Evolutionary conservation across 179 eudicot species (phyloP), one percentile per base, ranked within the genome.

Genomic region (Heliamphora pulchella): DNA sequence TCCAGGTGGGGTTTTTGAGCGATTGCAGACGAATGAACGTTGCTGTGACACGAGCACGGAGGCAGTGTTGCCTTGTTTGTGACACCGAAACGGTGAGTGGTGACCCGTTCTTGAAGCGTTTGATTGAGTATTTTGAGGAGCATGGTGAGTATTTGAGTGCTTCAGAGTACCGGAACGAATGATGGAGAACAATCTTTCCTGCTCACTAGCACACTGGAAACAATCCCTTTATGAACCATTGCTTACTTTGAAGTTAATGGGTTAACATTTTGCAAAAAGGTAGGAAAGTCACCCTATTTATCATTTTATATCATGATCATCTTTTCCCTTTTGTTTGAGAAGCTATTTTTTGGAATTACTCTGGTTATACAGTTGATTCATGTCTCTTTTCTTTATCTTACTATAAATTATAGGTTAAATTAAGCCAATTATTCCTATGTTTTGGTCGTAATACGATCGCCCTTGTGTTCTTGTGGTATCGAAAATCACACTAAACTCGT

Each of bases 21-120:
- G 99, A 96, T 77, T 93, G 85, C 48, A 91, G 99, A 86, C 88
- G 99, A 82, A 96, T 92, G 99, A 96, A 96, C 81, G 98, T 96
- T 82, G 99, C 98, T 39, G 98, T 96, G 84, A 96, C 99, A 72
- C 94, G 98, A 75, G 96, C 99, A 77, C 91, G 99, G 85, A 88
- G 99, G 82, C 99, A 94, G 63, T 96, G 99, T 74, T 94, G 97
- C 76, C 85, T 96, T 82, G 83, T 96, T 65, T 96, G 99, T 61
- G 96, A 96, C 89, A 90, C 96, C 5, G 99, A 96, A 88, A 96
- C 99, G 44, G 99, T 96, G 77, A 94, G 84, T 44, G 84, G 89
- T 76, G 98, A 96, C 84, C 89, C 79, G 55, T 96, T 96, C 86
- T 85, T 96, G 88, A 96, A 94, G 85, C 89, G 98, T 66, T 83